Evolutionary conservation across 2,329 filamentous ascomycete genomes (phyloP).

Genomic region (Diaporthe ilicicola): DNA sequence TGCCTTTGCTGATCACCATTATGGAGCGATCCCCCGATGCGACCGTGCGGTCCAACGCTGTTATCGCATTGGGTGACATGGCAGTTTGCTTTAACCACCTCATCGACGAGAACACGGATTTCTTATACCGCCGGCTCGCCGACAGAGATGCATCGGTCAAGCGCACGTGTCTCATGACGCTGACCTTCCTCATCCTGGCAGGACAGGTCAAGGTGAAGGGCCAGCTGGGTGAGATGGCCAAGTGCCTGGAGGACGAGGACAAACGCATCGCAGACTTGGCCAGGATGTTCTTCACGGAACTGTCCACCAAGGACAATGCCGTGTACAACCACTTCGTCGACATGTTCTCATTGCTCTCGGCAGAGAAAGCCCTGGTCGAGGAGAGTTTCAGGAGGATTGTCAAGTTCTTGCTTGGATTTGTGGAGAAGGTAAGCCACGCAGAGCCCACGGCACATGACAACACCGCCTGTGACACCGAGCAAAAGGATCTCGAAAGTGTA

Average conservation of each 20-base stretch:
- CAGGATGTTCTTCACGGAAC: slow-evolving; percentile 97
- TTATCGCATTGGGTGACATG: slow-evolving; percentile 98
- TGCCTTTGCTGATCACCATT: slow-evolving; percentile 95
- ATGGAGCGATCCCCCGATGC: slow-evolving; percentile 94
- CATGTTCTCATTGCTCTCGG: slow-evolving; percentile 94
- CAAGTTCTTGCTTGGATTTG: slow-evolving; percentile 92
- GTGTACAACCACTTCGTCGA: slow-evolving; percentile 99
- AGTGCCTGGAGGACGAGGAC: slow-evolving; percentile 96
- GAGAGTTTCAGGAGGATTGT: slow-evolving; percentile 87
- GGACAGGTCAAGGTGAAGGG: slow-evolving; percentile 99
- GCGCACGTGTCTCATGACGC: slow-evolving; percentile 96
- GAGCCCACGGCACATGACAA: not conserved
- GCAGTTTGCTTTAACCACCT: slow-evolving; percentile 99
- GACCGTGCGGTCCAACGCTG: slow-evolving; percentile 93
- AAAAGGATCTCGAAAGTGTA: no score
- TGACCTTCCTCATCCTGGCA: slow-evolving; percentile 95
- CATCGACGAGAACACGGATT: slow-evolving; percentile 99
- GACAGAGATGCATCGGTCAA: slow-evolving; percentile 91
- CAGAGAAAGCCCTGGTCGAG: slow-evolving; percentile 82
- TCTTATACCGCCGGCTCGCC: slow-evolving; percentile 91
- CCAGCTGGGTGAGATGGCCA: slow-evolving; percentile 98
- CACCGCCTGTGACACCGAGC: not conserved
- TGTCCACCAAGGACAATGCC: slow-evolving; percentile 97
- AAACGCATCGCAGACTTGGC: slow-evolving; percentile 92
- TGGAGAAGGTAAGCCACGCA: slow-evolving; percentile 81